Conservation (phyloP, 2,329 filamentous ascomycete genomes). For the Mollisia scopiformis region DNA sequence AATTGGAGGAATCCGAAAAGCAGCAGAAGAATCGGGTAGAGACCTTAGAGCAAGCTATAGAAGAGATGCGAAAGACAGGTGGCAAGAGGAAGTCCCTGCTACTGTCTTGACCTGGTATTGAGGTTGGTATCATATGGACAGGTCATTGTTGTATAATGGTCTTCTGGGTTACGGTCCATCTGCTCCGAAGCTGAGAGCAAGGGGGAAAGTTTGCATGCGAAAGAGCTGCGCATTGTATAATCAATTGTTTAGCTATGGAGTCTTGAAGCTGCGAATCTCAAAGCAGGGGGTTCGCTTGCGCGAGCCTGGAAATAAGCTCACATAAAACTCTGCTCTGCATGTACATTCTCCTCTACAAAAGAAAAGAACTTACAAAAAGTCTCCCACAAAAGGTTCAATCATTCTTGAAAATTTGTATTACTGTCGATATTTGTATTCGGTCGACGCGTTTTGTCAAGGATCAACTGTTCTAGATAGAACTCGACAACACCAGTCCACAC, state of each 20-base stretch:
- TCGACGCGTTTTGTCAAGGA: not conserved
- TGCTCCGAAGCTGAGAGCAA: not conserved
- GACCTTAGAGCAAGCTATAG: constrained; percentile 35
- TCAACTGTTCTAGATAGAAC: not conserved
- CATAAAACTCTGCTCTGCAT: constrained; percentile 17
- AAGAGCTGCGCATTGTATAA: constrained; percentile 1
- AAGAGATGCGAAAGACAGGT: constrained; percentile 32
- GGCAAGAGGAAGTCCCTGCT: constrained; percentile 26
- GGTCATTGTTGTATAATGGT: not conserved
- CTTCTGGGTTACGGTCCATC: not conserved
- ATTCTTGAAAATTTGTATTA: not conserved
- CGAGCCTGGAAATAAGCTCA: constrained; percentile 5
- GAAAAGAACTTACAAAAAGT: not conserved
- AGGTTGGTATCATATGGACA: not conserved
- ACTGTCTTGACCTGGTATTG: constrained; percentile 4
- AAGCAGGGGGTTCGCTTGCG: constrained; percentile 11
- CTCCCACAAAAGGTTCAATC: not conserved
- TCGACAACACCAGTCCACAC: not conserved
- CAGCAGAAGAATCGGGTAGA: constrained; percentile 37
- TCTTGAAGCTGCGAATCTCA: not conserved
- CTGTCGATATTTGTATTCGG: not conserved
- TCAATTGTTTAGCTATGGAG: not conserved
- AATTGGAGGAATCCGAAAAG: constrained; percentile 54
- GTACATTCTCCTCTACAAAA: constrained; percentile 25
- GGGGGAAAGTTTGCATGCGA: not conserved